Conservation (phyloP, 1,139 yeast genomes). For the Pichia sp. region DNA sequence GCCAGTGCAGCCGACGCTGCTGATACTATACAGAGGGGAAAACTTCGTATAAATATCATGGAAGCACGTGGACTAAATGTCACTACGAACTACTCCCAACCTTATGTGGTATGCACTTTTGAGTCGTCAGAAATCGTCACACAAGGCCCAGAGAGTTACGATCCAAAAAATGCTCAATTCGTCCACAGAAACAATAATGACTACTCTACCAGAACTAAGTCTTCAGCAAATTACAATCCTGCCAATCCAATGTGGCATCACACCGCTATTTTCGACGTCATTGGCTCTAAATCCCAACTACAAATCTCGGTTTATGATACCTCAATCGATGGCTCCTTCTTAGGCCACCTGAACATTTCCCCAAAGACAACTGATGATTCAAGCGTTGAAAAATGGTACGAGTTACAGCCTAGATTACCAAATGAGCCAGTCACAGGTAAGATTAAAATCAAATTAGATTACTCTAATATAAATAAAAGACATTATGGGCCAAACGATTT, state of each 20-base stretch:
- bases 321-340: slow-evolving; percentile 70
- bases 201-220: slow-evolving; percentile 14
- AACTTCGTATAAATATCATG: slow-evolving; percentile 70
- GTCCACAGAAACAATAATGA: slow-evolving; percentile 5
- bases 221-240: slow-evolving; percentile 32
- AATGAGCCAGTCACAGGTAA: slow-evolving; percentile 79
- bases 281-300: slow-evolving; percentile 74
- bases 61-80: slow-evolving; percentile 71
- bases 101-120: slow-evolving; percentile 90
- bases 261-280: slow-evolving; percentile 87
- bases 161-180: slow-evolving; percentile 9
- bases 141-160: slow-evolving; percentile 67
- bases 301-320: slow-evolving; percentile 88
- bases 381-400: slow-evolving; percentile 62
- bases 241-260: slow-evolving; percentile 85
- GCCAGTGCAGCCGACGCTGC: slow-evolving; percentile 22
- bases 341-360: slow-evolving; percentile 75
- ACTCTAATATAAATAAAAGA: slow-evolving; percentile 62
- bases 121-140: slow-evolving; percentile 90
- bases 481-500: slow-evolving; percentile 93
- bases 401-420: slow-evolving; percentile 64
- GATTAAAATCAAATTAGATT: slow-evolving; percentile 69
- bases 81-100: slow-evolving; percentile 53
- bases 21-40: slow-evolving; percentile 63
- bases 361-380: slow-evolving; percentile 56